Conservation (phyloP, 208 protist genomes). For the Trypanosomatidae sp. region DNA sequence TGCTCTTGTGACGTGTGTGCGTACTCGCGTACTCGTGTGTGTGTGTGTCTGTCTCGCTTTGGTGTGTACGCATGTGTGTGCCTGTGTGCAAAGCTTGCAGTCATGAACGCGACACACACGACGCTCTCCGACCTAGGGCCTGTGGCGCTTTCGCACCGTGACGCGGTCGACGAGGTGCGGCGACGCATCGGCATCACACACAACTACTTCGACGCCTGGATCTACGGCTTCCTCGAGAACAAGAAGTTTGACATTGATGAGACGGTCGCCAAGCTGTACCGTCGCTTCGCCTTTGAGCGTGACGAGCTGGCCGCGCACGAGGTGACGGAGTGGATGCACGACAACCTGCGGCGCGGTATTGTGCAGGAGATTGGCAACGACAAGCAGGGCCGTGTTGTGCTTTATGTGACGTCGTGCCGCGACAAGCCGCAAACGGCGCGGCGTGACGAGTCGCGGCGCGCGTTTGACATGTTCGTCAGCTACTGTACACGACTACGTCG, state of each 20-base stretch:
- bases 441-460: conserved; percentile 22
- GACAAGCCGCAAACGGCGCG: conserved; percentile 21
- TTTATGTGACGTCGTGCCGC: conserved; percentile 32
- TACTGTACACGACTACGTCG: conserved; percentile 39
- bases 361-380: conserved; percentile 47
- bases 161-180: conserved; percentile 60
- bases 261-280: conserved; percentile 50
- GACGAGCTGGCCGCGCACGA: conserved; percentile 37
- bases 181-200: conserved; percentile 33
- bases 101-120: conserved; percentile 13
- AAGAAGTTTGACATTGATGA: conserved; percentile 65
- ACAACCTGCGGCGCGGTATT: conserved; percentile 31
- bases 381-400: conserved; percentile 24
- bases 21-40: background rate
- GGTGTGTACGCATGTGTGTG: background rate
- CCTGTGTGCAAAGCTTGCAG: background rate
- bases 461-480: conserved; percentile 58
- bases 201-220: conserved; percentile 63
- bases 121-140: conserved; percentile 35
- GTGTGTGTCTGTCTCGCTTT: background rate
- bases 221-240: conserved; percentile 70
- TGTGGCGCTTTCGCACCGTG: conserved; percentile 30
- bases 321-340: conserved; percentile 38
- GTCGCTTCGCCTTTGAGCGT: conserved; percentile 43
- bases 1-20: background rate